phyloP scores from a whole-genome alignment of 73 alveolate species.

The Paramecium pentaurelia region DNA sequence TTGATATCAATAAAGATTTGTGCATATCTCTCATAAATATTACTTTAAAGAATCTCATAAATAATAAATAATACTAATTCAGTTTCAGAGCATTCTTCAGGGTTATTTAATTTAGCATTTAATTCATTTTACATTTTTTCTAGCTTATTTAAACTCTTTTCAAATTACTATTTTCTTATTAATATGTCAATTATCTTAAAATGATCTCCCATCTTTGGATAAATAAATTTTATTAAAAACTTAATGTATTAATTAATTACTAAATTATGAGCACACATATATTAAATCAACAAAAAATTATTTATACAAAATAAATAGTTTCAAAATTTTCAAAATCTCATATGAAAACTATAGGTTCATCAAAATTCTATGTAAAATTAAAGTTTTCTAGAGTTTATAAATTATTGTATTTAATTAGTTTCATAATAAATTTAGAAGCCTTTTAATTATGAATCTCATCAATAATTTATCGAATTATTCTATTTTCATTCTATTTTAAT shows the following conservation, averaged over 20 bases:
- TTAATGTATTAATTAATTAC: neutral
- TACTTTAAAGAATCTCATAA: neutral
- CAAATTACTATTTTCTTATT: neutral
- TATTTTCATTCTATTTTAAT: neutral
- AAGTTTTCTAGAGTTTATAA: neutral
- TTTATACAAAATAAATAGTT: neutral
- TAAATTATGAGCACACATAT: neutral
- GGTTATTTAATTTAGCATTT: neutral
- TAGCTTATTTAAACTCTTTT: neutral
- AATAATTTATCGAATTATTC: neutral
- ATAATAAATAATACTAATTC: neutral
- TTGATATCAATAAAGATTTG: neutral
- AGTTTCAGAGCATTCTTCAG: neutral
- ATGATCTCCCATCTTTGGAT: neutral
- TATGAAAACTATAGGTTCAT: neutral
- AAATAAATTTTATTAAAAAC: slow-evolving; percentile 3
- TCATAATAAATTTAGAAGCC: neutral
- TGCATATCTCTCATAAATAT: neutral
- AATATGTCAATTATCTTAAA: neutral
- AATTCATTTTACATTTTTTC: neutral
- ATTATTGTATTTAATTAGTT: neutral
- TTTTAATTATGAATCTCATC: neutral
- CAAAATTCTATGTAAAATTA: neutral
- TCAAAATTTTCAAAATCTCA: neutral
- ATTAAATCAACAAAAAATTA: neutral